Evolutionary conservation across 1,284 basidiomycete genomes (phyloP), one percentile per base, ranked within the genome.

Genomic region (Apiotrichum sp.): DNA sequence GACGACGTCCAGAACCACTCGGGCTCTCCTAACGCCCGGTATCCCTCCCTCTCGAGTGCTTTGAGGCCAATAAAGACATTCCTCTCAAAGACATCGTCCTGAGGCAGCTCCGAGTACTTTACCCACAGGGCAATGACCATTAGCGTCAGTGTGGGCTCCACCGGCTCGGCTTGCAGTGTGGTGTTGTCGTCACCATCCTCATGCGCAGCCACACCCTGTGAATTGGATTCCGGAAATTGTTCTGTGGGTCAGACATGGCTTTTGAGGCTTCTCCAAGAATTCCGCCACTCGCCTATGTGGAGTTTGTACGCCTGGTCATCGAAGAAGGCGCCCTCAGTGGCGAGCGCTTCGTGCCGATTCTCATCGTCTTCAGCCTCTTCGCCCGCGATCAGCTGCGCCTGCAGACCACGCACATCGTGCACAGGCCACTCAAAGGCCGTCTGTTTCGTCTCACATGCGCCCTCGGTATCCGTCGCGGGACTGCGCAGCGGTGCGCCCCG

Each of bases 51-150:
- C 59, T 83, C 81, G 61, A 83, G 81, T 50, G 81, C 83, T 65
- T 86, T 86, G 61, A 88, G 83, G 11, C 84, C 86, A 10, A 83
- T 81, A 77, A 88, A 85, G 77, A 88, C 86, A 8, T 81, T 86
- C 6, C 87, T 77, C 1, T 83, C 84, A n/a, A 87, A 60, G 8
- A 74, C 13, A 73, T 66, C 58, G 44, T 65, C 45, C 13, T 50
- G 41, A 16, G 57, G 47, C 7, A 53, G 39, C 50, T 58, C 57
- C 3, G 56, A 51, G 35, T 61, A 57, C 39, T 59, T 57, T 2
- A 57, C 41, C 47, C 62, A 52, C 7, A 55, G 47, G 10, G 65
- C 62, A 33, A 61, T 63, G 40, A 63, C 52, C 6, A 63, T 57
- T 14, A 63, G 55, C 10, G 58, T 57, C n/a, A 63, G 45, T 0